Evolutionary conservation across 345 rosid species (phyloP).

Genomic region (Citrus cavaleriei): DNA sequence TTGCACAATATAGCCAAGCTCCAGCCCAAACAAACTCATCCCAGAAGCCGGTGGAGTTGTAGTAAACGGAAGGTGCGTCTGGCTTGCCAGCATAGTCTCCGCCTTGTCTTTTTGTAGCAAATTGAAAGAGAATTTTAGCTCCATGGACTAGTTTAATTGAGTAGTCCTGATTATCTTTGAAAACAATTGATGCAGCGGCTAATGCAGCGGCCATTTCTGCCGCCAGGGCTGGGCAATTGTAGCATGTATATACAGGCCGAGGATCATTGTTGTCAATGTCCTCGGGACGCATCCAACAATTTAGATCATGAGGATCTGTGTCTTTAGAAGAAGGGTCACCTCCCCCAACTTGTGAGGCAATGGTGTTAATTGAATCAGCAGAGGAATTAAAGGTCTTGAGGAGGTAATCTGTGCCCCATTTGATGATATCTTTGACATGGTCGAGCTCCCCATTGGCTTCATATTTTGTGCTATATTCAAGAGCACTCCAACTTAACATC

Average conservation of each 20-base stretch:
- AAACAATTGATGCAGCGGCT: conserved; percentile 77
- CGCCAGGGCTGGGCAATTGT: conserved; percentile 85
- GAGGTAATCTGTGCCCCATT: conserved; percentile 92
- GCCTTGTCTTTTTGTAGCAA: conserved; percentile 62
- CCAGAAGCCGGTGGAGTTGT: conserved; percentile 84
- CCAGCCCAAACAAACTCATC: conserved; percentile 97
- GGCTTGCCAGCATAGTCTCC: conserved; percentile 58
- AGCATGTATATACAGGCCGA: conserved; percentile 65
- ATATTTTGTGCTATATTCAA: conserved; percentile 86
- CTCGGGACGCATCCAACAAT: conserved; percentile 99
- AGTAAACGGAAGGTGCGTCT: conserved; percentile 19
- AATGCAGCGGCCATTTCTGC: conserved; percentile 70
- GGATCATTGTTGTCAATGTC: conserved; percentile 63
- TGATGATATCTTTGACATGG: conserved; percentile 79
- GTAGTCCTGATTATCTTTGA: conserved; percentile 87
- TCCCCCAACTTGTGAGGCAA: conserved; percentile 9
- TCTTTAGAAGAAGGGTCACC: not conserved
- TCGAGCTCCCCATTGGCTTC: conserved; percentile 87
- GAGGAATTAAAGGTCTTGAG: conserved; percentile 83
- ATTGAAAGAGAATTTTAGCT: conserved; percentile 64
- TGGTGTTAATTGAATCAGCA: conserved; percentile 51
- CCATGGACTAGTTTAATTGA: conserved; percentile 93
- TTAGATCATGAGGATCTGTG: conserved; percentile 58
- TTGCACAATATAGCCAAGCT: conserved; percentile 92
- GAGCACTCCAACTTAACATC: conserved; percentile 96